Base-by-base conservation (phyloP, 305 asterid genomes). In the Rubia tinctorum region DNA sequence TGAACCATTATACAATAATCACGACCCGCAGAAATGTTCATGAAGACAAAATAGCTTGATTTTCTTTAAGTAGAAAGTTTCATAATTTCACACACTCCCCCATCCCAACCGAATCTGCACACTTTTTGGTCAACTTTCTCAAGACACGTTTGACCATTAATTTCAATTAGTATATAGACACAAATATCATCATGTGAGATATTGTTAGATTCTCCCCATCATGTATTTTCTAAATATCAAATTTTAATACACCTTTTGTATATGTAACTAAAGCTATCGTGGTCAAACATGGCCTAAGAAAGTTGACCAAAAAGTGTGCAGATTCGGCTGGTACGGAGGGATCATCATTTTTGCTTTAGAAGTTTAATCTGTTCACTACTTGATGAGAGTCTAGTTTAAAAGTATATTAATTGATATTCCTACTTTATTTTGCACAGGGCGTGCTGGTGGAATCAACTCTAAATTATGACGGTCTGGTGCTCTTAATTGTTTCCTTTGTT, bases 381-480 rank as follows among this genome's bases (percentile, higher is more conserved):
- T 63, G 11, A 63, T 63, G 51, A 49, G 64, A 63, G 40, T 30
- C 22, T 49, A 20, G 56, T 13, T 15, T 67, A 42, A 67, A 68
- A 25, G 23, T 77, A 47, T 79, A 73, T 47, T 72, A 65, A 58
- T 64, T 68, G 55, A 70, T 70, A 25, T 70, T 34, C 74, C 69
- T 66, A 66, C 68, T 58, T 79, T 74, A 67, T 79, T 66, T 74
- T 73, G 69, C 81, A 86, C 96, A 91, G 99, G 79, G 79, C 65
- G 84, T 87, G 86, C 87, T 94, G 37, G 86, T 90, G 75, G 88
- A 85, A 59, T 82, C 91, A 45, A 83, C 86, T 74, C 77, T 85
- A 76, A 92, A 90, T 78, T 88, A 68, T 80, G 87, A 79, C 71
- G 91, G 95, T 73, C 78, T 94, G 77, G 96, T 94, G 72, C 97